Percentiles rank a stretch among this genome's conserved stretches.
Evolutionary conservation across 345 rosid species (phyloP).

Genomic region (Cardamine chenopodiifolia): DNA sequence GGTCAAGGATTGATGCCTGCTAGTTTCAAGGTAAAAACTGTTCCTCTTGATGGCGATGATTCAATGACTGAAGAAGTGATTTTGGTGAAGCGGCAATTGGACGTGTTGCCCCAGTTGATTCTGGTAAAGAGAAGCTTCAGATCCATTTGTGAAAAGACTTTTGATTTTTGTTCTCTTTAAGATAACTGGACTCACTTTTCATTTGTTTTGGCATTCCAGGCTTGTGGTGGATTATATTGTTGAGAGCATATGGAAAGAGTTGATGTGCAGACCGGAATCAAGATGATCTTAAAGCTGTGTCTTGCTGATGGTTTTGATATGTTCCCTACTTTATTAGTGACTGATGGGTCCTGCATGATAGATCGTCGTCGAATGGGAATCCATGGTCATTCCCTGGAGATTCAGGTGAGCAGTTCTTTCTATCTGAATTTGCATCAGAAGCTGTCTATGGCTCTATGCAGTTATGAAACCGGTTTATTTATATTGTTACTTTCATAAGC

Average conservation of each 20-base stretch:
- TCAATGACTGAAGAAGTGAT: conserved; percentile 85
- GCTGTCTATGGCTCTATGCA: background rate
- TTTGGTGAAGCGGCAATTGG: conserved; percentile 98
- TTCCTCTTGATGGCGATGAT: conserved; percentile 85
- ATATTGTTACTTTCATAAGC: conserved; percentile 47
- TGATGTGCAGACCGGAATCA: conserved; percentile 96
- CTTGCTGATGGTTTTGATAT: conserved; percentile 97
- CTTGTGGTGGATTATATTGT: conserved; percentile 91
- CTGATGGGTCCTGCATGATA: conserved; percentile 99
- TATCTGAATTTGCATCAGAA: conserved; percentile 7
- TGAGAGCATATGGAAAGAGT: conserved; percentile 93
- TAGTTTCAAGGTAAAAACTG: conserved; percentile 86
- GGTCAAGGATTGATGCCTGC: conserved; percentile 99
- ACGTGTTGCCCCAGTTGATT: conserved; percentile 97
- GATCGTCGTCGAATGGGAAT: conserved; percentile 99
- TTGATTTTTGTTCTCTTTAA: background rate
- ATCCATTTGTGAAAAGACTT: background rate
- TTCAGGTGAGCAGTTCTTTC: conserved; percentile 59
- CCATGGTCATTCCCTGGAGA: conserved; percentile 96
- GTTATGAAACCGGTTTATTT: background rate
- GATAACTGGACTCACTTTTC: background rate
- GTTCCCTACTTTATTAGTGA: conserved; percentile 92
- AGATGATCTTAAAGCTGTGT: conserved; percentile 84
- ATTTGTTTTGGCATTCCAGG: conserved; percentile 46
- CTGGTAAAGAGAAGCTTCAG: conserved; percentile 52